Conservation (phyloP, 768 basidiomycete species). For the Macrocybe gigantea region DNA sequence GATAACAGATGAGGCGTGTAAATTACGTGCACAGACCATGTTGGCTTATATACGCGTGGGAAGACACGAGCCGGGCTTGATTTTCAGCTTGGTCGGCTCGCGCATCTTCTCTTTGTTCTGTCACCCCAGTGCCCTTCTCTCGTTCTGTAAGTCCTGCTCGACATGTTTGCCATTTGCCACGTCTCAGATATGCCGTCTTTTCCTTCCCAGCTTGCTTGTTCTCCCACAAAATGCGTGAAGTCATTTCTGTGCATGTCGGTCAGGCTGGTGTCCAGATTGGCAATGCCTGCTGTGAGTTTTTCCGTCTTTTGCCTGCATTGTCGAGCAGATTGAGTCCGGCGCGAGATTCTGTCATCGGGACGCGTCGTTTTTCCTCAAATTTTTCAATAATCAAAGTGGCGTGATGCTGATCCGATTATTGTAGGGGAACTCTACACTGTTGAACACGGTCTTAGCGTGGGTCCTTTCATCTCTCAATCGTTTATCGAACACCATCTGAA, state of each 20-base stretch:
- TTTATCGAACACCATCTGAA: slow-evolving; percentile 10
- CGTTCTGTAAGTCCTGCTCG: slow-evolving; percentile 20
- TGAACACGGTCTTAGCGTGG: slow-evolving; percentile 92
- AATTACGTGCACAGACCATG: slow-evolving; percentile 34
- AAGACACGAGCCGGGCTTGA: slow-evolving; percentile 29
- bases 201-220: slow-evolving; percentile 3
- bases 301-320: slow-evolving; percentile 2
- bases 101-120: slow-evolving; percentile 35
- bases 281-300: slow-evolving; percentile 88
- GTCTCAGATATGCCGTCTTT: slow-evolving; percentile 14
- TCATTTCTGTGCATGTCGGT: slow-evolving; percentile 94
- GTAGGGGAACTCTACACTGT: slow-evolving; percentile 97
- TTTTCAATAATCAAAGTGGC: slow-evolving; percentile 7
- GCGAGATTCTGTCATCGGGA: slow-evolving; percentile 6
- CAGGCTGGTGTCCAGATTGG: slow-evolving; percentile 95
- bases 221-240: slow-evolving; percentile 68
- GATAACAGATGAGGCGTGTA: slow-evolving; percentile 13
- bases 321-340: neutral
- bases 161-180: slow-evolving; percentile 14
- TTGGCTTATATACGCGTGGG: slow-evolving; percentile 33
- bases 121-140: slow-evolving; percentile 30
- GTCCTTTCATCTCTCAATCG: slow-evolving; percentile 21
- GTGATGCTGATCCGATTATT: slow-evolving; percentile 18
- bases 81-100: slow-evolving; percentile 33
- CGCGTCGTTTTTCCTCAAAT: slow-evolving; percentile 8